Percentiles rank a stretch among this genome's conserved stretches.
Evolutionary conservation across 2,329 filamentous ascomycete genomes (phyloP).

Genomic region (Venturia carpophila): DNA sequence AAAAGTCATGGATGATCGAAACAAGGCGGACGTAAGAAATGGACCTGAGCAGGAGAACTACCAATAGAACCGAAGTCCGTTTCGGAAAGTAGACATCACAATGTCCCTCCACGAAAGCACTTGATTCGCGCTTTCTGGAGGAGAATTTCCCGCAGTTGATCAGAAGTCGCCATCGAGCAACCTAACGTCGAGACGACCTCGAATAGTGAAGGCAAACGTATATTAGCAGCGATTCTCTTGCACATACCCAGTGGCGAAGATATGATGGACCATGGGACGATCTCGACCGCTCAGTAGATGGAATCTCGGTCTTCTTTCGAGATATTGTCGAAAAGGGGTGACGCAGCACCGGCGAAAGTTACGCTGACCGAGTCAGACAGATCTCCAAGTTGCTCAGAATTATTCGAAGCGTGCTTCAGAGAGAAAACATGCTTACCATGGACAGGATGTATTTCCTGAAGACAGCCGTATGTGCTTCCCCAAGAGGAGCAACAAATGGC

Average conservation of each 20-base stretch:
- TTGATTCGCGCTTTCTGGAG: neutral
- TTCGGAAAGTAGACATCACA: no score
- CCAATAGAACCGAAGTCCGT: no score
- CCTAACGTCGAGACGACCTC: neutral
- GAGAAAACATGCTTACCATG: neutral
- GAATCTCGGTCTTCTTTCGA: neutral
- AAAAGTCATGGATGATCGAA: no score
- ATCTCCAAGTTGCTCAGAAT: neutral
- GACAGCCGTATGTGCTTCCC: neutral
- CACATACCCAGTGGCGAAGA: neutral
- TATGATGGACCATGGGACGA: neutral
- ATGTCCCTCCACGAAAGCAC: neutral
- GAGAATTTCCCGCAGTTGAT: neutral
- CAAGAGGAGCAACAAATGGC: no score
- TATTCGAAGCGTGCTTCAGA: neutral
- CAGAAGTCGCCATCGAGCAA: neutral
- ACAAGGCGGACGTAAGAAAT: no score
- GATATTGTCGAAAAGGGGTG: neutral
- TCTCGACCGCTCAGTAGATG: neutral
- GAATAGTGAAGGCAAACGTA: neutral
- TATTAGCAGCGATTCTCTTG: neutral
- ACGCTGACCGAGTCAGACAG: neutral
- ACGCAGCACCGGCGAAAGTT: neutral
- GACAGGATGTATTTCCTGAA: neutral
- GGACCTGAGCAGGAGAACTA: no score